Evolutionary conservation across 2,329 filamentous ascomycete species (phyloP).

Genomic region (Albophoma yamanashiensis): DNA sequence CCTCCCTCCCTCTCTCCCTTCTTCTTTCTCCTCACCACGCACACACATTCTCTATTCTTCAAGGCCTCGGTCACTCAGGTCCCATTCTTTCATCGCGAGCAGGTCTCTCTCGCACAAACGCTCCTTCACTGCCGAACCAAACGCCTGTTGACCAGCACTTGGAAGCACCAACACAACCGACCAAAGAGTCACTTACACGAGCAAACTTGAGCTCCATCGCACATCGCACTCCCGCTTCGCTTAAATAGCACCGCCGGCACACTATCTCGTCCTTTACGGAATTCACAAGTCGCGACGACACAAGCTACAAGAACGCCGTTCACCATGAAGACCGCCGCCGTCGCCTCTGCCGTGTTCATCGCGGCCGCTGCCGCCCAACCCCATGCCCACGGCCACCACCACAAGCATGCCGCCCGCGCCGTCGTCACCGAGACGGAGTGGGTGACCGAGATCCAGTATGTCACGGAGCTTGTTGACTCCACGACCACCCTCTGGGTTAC

Average conservation of each 20-base stretch:
- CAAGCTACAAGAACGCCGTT: constrained; percentile 2
- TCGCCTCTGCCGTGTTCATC: constrained; percentile 21
- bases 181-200: background rate
- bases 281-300: constrained; percentile 3
- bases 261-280: background rate
- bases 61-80: background rate
- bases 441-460: constrained; percentile 35
- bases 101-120: constrained; percentile 4
- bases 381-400: constrained; percentile 25
- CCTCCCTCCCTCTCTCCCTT: background rate
- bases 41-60: background rate
- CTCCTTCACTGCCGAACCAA: constrained; percentile 3
- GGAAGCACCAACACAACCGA: background rate
- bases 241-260: background rate
- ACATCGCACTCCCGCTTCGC: background rate
- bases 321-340: constrained; percentile 30
- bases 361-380: constrained; percentile 40
- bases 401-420: constrained; percentile 25
- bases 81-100: constrained; percentile 5
- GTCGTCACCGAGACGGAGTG: constrained; percentile 38
- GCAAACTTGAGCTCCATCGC: background rate
- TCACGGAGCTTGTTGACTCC: constrained; percentile 37
- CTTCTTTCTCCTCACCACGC: background rate
- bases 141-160: constrained; percentile 1
- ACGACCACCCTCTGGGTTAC: constrained; percentile 35